Base-by-base conservation (phyloP, 2,329 filamentous ascomycete species). In the Fonsecaea multimorphosa region DNA sequence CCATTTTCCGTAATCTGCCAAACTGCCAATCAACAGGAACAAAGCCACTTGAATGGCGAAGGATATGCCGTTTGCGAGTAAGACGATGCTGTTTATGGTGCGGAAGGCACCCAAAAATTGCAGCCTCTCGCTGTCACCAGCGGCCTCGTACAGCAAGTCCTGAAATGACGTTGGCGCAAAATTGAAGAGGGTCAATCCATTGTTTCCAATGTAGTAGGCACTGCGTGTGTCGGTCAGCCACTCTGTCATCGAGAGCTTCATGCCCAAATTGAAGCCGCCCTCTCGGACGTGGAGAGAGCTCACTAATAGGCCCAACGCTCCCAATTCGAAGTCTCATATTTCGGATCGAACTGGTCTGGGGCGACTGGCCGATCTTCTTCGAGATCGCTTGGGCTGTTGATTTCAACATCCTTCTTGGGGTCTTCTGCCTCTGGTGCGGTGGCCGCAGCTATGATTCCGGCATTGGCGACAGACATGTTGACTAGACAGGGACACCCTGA, bases 151-250 rank as follows among this genome's bases (percentile, higher is more conserved):
- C 29, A 90, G 78, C 8, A 90, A 76, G 70, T 89, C 89, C 71
- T 90, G 87, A 64, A 89, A 88, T 19, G 85, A 85, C 1, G 86
- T 88, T 0, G 86, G 86, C 2, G 82, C 87, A 73, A 88, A 89
- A 73, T 87, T 89, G 82, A 88, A 89, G 57, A 85, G 79, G 8
- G 82, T 83, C 67, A 83, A 82, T 5, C 87, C 87, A 74, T 90
- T 90, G 73, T 88, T 86, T 54, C 88, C 88, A 58, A 89, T 83
- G 73, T 90, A 90, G 76, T 89, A 89, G 75, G 77, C 75, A 74
- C 38, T 44, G 38, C 12, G 12, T 16, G 38, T 19, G 7, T 44
- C 16, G 7, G 38, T 49, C 12, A 49, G 11, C 19, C 6, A 1
- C 19, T 11, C 7, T 14, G 8, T 24, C 22, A 24, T 49, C n/a